Evolutionary conservation across 2,329 filamentous ascomycete species (phyloP).

Genomic region (Orbilia brochopaga): DNA sequence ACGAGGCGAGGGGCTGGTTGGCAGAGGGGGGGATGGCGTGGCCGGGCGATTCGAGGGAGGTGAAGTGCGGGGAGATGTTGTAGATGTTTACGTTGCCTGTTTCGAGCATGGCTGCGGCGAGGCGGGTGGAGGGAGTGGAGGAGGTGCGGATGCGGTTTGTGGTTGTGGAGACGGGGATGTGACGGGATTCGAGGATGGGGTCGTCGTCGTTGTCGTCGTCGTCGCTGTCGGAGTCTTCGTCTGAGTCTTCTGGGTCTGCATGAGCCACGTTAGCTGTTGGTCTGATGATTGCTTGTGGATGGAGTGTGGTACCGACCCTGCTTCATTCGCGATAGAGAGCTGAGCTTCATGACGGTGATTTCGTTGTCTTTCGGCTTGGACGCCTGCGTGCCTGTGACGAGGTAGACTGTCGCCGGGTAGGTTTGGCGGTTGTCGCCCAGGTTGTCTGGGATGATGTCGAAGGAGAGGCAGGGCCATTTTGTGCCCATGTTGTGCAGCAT

Average conservation of each 20-base stretch:
- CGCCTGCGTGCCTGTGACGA: conserved; percentile 92
- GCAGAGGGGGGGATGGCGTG: conserved; percentile 74
- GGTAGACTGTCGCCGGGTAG: conserved; percentile 96
- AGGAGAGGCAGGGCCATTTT: conserved; percentile 95
- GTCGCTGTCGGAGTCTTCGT: conserved; percentile 68
- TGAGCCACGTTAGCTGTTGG: conserved; percentile 5
- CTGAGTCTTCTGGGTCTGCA: conserved; percentile 49
- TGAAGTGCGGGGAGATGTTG: conserved; percentile 87
- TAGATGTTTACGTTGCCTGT: conserved; percentile 87
- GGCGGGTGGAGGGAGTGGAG: conserved; percentile 72
- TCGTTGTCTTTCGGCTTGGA: conserved; percentile 82
- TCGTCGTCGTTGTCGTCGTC: conserved; percentile 71
- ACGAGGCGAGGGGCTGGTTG: conserved; percentile 84
- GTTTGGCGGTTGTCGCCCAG: conserved; percentile 87
- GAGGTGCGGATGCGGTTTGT: conserved; percentile 90
- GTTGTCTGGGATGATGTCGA: conserved; percentile 85
- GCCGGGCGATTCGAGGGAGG: conserved; percentile 87
- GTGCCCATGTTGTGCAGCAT: conserved; percentile 95
- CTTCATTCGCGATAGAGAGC: conserved; percentile 86
- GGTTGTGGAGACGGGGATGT: conserved; percentile 82
- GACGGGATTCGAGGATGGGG: conserved; percentile 90
- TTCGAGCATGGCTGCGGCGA: conserved; percentile 92
- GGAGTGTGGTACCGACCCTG: conserved; percentile 54
- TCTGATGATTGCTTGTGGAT: neutral
- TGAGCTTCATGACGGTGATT: conserved; percentile 95